These are phyloP conservation scores for Articulospora tetracladia DNA, from an alignment of 495 filamentous ascomycete genomes.

Conservation along the genomic window DNA sequence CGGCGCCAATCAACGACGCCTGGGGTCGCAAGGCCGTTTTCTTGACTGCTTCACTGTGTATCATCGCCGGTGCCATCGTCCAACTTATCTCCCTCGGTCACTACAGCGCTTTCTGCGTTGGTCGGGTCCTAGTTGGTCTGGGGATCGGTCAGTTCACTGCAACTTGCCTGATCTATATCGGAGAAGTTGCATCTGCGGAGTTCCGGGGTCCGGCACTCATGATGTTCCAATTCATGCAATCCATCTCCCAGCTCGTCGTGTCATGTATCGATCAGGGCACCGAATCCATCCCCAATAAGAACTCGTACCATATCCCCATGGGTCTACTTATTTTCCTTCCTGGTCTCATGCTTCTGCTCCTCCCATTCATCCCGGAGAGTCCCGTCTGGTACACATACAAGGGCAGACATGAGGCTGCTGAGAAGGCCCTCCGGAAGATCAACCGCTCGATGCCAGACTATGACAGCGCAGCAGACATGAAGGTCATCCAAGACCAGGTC, in stretches of 20 bases:
- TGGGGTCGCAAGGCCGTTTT: slow-evolving; percentile 25
- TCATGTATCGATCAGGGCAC: slow-evolving; percentile 33
- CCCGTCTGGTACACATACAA: slow-evolving; percentile 33
- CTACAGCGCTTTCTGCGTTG: slow-evolving; percentile 16
- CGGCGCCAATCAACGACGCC: slow-evolving; percentile 25
- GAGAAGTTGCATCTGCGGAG: slow-evolving; percentile 31
- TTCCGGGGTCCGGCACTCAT: slow-evolving; percentile 36
- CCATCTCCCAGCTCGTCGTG: slow-evolving; percentile 32
- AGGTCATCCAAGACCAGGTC: slow-evolving; percentile 21
- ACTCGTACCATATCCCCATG: slow-evolving; percentile 35
- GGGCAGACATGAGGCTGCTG: slow-evolving; percentile 23
- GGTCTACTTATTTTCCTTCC: slow-evolving; percentile 31
- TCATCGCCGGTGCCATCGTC: slow-evolving; percentile 20
- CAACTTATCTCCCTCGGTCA: slow-evolving; percentile 12
- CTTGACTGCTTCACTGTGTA: slow-evolving; percentile 20
- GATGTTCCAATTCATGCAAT: slow-evolving; percentile 37
- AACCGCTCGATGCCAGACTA: slow-evolving; percentile 27
- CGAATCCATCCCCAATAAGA: slow-evolving; percentile 21
- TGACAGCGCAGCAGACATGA: slow-evolving; percentile 27
- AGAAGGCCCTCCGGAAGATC: slow-evolving; percentile 30
- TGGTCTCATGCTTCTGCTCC: slow-evolving; percentile 26
- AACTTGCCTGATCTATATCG: slow-evolving; percentile 27
- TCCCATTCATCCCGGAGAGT: slow-evolving; percentile 34
- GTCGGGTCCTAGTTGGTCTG: slow-evolving; percentile 24
- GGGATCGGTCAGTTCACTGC: slow-evolving; percentile 25